Percentiles rank a stretch among this genome's conserved stretches.
These are phyloP conservation scores for Penicillium polonicum DNA, from an alignment of 2,329 filamentous ascomycete genomes.

Conservation along the genomic window DNA sequence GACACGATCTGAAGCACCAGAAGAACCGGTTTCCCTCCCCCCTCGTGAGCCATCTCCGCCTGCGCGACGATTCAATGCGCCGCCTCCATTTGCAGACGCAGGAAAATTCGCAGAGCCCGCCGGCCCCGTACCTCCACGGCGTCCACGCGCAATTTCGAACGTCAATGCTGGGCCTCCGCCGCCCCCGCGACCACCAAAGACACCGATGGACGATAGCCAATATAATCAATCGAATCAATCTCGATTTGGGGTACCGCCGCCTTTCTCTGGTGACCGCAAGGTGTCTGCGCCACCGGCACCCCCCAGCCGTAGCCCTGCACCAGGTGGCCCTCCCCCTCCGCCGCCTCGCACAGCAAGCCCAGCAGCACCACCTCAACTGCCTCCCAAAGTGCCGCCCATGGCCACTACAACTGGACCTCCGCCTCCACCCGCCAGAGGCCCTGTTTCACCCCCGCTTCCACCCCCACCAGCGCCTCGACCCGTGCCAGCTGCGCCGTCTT, in stretches of 20 bases:
- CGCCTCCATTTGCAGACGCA: constrained; percentile 84
- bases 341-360: constrained; percentile 50
- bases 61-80: constrained; percentile 67
- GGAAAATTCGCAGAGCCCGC: constrained; percentile 73
- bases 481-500: constrained; percentile 30
- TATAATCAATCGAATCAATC: constrained; percentile 49
- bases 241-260: constrained; percentile 75
- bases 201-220: constrained; percentile 64
- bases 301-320: constrained; percentile 63
- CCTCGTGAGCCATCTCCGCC: constrained; percentile 67
- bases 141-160: constrained; percentile 51
- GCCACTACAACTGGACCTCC: constrained; percentile 49
- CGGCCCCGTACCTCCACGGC: constrained; percentile 47
- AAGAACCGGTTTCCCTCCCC: constrained; percentile 59
- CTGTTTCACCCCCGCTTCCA: constrained; percentile 48
- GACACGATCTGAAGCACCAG: constrained; percentile 49
- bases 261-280: constrained; percentile 67
- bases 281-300: constrained; percentile 68
- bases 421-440: constrained; percentile 55
- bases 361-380: constrained; percentile 51
- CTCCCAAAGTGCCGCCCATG: constrained; percentile 44
- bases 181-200: constrained; percentile 68
- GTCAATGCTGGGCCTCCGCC: constrained; percentile 62
- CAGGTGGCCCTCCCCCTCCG: constrained; percentile 65
- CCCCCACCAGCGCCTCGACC: constrained; percentile 19